phyloP scores from a whole-genome alignment of 2,329 filamentous ascomycete species.

The Diplodia seriata region DNA sequence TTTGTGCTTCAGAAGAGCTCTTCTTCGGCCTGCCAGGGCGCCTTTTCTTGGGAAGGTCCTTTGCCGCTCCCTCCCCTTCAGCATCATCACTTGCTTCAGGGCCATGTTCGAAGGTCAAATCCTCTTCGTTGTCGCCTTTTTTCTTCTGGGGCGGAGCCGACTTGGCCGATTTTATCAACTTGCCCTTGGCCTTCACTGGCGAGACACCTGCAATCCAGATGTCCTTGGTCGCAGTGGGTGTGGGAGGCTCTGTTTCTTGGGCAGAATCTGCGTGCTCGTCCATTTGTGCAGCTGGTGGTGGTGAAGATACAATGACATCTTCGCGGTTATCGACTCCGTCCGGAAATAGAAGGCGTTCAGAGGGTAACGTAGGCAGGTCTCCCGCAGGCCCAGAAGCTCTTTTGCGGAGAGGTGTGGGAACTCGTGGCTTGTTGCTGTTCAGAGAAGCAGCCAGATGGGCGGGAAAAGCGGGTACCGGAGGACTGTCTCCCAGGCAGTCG shows the following conservation, averaged over 20 bases:
- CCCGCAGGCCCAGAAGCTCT: not conserved
- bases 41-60: slow-evolving; percentile 31
- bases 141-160: slow-evolving; percentile 47
- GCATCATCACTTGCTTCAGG: slow-evolving; percentile 12
- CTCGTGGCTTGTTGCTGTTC: slow-evolving; percentile 20
- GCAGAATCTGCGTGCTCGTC: slow-evolving; percentile 12
- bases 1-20: not conserved
- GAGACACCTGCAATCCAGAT: slow-evolving; percentile 37
- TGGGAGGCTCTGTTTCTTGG: not conserved
- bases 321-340: slow-evolving; percentile 35
- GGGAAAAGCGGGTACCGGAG: slow-evolving; percentile 48
- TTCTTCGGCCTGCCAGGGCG: slow-evolving; percentile 29
- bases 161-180: slow-evolving; percentile 38
- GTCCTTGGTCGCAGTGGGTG: slow-evolving; percentile 13
- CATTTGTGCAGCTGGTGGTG: not conserved
- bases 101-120: slow-evolving; percentile 34
- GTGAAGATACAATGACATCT: slow-evolving; percentile 8
- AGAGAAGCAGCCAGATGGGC: slow-evolving; percentile 36
- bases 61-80: not conserved
- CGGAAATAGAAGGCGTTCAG: slow-evolving; percentile 48
- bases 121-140: slow-evolving; percentile 44
- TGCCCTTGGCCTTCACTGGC: slow-evolving; percentile 38
- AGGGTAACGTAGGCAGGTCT: slow-evolving; percentile 47
- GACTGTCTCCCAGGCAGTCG: slow-evolving; percentile 50
- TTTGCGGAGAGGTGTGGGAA: slow-evolving; percentile 12